Evolutionary conservation across 169 alveolate species (phyloP).

Genomic region (Plasmodium sp.): DNA sequence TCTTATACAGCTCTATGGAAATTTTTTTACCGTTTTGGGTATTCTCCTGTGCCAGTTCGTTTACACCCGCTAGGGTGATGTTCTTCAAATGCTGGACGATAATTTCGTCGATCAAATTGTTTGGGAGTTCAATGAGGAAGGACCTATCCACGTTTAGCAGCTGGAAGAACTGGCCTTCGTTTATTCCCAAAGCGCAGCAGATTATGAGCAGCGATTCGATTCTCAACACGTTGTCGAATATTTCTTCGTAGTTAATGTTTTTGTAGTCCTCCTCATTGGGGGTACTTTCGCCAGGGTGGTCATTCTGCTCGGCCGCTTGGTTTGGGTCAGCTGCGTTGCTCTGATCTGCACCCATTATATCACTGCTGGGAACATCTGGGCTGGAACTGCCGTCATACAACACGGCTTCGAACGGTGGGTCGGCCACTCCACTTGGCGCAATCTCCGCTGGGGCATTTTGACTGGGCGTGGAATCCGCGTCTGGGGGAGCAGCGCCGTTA

Average conservation of each 20-base stretch:
- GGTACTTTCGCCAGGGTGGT: background rate
- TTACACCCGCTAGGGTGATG: conserved; percentile 22
- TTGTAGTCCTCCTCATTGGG: conserved; percentile 48
- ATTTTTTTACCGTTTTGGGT: conserved; percentile 14
- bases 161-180: conserved; percentile 51
- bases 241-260: conserved; percentile 63
- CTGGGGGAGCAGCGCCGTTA: background rate
- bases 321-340: background rate
- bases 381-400: background rate
- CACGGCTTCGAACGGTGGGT: background rate
- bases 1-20: conserved; percentile 43
- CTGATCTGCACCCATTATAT: background rate
- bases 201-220: conserved; percentile 70
- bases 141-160: conserved; percentile 69
- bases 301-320: background rate
- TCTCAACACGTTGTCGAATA: conserved; percentile 48
- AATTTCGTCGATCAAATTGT: conserved; percentile 62
- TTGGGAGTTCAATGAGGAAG: conserved; percentile 54
- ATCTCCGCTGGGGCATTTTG: background rate
- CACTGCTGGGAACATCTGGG: background rate
- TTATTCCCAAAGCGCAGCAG: conserved; percentile 67
- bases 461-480: background rate
- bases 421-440: background rate
- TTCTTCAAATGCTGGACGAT: conserved; percentile 61
- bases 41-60: conserved; percentile 46